These are phyloP conservation scores for Pseudocercospora vitis DNA, from an alignment of 2,329 filamentous ascomycete species.

Conservation along the genomic window DNA sequence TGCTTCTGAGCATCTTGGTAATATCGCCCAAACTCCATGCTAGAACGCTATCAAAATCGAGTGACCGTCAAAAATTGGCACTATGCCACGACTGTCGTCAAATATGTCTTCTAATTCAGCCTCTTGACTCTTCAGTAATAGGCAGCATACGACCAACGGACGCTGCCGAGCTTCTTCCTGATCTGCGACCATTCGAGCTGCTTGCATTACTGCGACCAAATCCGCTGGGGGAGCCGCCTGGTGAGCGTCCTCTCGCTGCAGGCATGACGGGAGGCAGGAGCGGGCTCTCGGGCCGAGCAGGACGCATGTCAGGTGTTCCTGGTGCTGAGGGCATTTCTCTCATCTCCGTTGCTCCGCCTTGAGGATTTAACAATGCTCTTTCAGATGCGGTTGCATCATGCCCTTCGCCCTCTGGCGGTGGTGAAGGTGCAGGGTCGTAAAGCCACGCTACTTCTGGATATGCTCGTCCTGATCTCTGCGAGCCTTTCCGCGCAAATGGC, in stretches of 20 bases:
- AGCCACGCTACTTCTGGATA: conserved; percentile 31
- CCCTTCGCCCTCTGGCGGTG: conserved; percentile 14
- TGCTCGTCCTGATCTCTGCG: conserved; percentile 15
- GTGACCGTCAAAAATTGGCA: not conserved
- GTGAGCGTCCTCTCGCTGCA: conserved; percentile 12
- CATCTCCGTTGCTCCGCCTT: conserved; percentile 11
- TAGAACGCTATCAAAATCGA: conserved; percentile 19
- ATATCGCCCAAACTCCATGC: conserved; percentile 16
- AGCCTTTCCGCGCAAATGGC: conserved; percentile 14
- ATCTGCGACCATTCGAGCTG: conserved; percentile 9
- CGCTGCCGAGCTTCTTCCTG: conserved; percentile 17
- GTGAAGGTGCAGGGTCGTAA: conserved; percentile 28
- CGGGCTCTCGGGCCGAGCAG: conserved; percentile 18
- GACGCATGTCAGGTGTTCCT: conserved; percentile 3
- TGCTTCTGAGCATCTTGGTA: too few relatives aligned
- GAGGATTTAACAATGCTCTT: conserved; percentile 10
- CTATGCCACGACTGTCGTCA: conserved; percentile 1
- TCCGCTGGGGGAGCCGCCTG: conserved; percentile 8
- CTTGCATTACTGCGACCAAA: conserved; percentile 2
- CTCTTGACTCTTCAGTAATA: conserved; percentile 15
- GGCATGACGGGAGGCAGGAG: conserved; percentile 18
- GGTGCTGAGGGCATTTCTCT: not conserved
- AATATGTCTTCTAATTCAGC: not conserved
- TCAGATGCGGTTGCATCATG: conserved; percentile 8
- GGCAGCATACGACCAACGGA: conserved; percentile 17